A percentile compares a stretch with the other conserved stretches of the same genome.
phyloP scores from a whole-genome alignment of 495 filamentous ascomycete species.

The Ascodesmis nigricans region DNA sequence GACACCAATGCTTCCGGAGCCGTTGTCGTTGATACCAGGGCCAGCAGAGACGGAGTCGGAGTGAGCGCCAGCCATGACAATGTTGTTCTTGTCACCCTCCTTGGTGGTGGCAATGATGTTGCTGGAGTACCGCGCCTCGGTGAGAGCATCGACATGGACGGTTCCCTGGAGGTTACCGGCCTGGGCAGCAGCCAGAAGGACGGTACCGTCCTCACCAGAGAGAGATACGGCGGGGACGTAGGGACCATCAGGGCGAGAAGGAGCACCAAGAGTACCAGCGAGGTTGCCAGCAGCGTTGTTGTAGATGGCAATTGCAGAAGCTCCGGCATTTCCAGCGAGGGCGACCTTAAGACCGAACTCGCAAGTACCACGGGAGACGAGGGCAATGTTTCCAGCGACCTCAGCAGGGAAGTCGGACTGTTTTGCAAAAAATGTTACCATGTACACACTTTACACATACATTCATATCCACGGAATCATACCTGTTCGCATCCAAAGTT shows the following conservation, averaged over 20 bases:
- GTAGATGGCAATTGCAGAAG: slow-evolving; percentile 38
- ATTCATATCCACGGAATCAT: slow-evolving; percentile 14
- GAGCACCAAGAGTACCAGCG: slow-evolving; percentile 33
- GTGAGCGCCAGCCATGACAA: slow-evolving; percentile 42
- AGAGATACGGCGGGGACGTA: slow-evolving; percentile 35
- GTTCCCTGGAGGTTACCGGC: slow-evolving; percentile 19
- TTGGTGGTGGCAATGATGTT: slow-evolving; percentile 52
- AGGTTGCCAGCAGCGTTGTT: slow-evolving; percentile 37
- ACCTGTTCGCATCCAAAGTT: slow-evolving; percentile 32
- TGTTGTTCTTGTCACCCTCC: slow-evolving; percentile 39
- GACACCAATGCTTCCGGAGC: slow-evolving; percentile 40
- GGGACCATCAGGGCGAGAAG: slow-evolving; percentile 26
- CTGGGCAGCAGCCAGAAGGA: slow-evolving; percentile 25
- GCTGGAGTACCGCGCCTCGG: slow-evolving; percentile 31
- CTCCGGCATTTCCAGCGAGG: slow-evolving; percentile 36
- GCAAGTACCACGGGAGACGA: slow-evolving; percentile 41
- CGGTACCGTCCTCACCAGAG: slow-evolving; percentile 29
- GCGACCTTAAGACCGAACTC: slow-evolving; percentile 37
- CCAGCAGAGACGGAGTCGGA: slow-evolving; percentile 43
- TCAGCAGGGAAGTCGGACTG: slow-evolving; percentile 34
- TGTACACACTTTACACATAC: slow-evolving; percentile 1
- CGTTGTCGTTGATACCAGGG: slow-evolving; percentile 45
- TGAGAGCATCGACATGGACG: slow-evolving; percentile 23
- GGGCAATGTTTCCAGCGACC: slow-evolving; percentile 35
- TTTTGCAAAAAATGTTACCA: neutral